These are phyloP conservation scores for Fusarium begoniae DNA, from an alignment of 2,329 filamentous ascomycete genomes.

Conservation along the genomic window DNA sequence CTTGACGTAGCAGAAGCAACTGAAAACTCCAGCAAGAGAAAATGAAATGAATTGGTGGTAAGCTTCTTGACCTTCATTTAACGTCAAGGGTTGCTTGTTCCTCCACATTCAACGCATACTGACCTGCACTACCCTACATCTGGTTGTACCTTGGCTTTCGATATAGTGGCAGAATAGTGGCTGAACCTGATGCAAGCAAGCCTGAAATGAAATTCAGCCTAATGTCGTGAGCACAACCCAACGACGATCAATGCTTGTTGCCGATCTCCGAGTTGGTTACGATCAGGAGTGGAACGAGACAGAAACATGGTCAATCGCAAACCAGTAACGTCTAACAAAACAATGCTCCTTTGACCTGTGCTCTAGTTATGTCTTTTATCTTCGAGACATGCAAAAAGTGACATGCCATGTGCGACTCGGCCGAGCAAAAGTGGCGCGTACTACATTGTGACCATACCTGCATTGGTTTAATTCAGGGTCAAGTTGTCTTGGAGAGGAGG, in stretches of 20 bases:
- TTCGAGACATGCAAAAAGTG: background rate
- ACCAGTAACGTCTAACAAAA: background rate
- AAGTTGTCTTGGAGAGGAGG: background rate
- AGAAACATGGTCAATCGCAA: background rate
- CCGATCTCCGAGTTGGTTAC: conserved; percentile 18
- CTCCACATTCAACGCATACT: background rate
- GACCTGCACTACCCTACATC: conserved; percentile 9
- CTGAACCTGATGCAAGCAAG: background rate
- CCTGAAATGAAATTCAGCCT: conserved; percentile 1
- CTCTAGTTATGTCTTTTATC: background rate
- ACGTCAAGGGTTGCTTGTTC: background rate
- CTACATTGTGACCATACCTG: background rate
- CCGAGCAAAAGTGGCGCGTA: conserved; percentile 6
- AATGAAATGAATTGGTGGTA: background rate
- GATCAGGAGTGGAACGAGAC: conserved; percentile 2
- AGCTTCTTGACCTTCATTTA: background rate
- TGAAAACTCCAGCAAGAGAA: background rate
- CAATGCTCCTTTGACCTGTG: background rate
- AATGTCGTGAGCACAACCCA: conserved; percentile 3
- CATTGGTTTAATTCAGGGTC: conserved; percentile 6
- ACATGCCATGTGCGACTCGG: conserved; percentile 6
- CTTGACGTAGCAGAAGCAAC: background rate
- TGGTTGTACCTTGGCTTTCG: background rate
- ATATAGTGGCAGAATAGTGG: background rate
- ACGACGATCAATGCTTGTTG: conserved; percentile 12